Percentiles rank a stretch among this genome's conserved stretches.
Conservation (phyloP, 2,329 filamentous ascomycete species). For the Tetracladium maxilliforme region DNA sequence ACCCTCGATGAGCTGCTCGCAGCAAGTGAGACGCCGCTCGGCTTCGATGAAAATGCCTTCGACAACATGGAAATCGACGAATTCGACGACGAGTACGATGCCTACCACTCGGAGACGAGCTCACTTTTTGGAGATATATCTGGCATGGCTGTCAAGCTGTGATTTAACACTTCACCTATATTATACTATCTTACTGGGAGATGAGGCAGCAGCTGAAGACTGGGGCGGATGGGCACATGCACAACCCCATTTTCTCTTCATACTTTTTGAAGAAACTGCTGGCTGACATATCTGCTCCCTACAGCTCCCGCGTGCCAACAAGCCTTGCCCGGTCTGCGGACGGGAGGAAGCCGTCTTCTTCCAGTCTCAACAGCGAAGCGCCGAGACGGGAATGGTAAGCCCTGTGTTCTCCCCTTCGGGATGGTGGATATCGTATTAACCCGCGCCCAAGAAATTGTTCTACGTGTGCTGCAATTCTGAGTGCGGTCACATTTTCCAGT, state of each 20-base stretch:
- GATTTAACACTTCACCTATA: too few species aligned
- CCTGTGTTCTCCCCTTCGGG: slow-evolving; percentile 1
- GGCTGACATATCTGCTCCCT: slow-evolving; percentile 24
- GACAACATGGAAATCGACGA: slow-evolving; percentile 3
- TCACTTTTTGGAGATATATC: slow-evolving; percentile 13
- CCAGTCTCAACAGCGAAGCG: slow-evolving; percentile 93
- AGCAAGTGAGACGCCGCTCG: too few species aligned
- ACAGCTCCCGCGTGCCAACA: slow-evolving; percentile 83
- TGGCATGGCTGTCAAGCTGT: too few species aligned
- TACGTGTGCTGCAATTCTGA: slow-evolving; percentile 92
- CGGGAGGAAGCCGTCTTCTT: slow-evolving; percentile 94
- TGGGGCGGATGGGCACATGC: too few species aligned
- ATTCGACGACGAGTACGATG: slow-evolving; percentile 8
- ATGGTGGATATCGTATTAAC: too few species aligned
- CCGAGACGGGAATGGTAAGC: slow-evolving; percentile 95
- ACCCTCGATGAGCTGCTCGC: too few species aligned
- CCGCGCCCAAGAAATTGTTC: slow-evolving; percentile 70
- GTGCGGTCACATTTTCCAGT: slow-evolving; percentile 77
- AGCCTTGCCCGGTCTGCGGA: slow-evolving; percentile 70
- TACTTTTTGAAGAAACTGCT: too few species aligned
- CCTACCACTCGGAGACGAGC: slow-evolving; percentile 15
- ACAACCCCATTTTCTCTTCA: too few species aligned
- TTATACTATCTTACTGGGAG: too few species aligned
- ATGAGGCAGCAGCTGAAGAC: too few species aligned
- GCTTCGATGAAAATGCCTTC: slow-evolving; percentile 7